phyloP scores from a whole-genome alignment of 1,284 basidiomycete genomes.

The Volvariella volvacea region DNA sequence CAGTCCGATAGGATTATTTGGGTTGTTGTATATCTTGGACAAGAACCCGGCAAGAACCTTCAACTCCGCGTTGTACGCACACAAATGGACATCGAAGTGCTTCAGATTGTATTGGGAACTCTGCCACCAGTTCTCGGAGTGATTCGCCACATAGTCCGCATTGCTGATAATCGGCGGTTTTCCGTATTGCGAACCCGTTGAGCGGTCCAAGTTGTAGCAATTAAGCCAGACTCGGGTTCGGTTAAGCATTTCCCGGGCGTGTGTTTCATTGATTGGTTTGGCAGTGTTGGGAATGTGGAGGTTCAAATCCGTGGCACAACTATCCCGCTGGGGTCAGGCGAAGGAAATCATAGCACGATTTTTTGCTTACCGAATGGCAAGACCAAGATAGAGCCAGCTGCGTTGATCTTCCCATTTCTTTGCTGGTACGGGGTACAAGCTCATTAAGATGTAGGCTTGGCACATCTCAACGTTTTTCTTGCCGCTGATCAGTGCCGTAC shows the following conservation, averaged over 20 bases:
- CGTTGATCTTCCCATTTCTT: conserved; percentile 76
- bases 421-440: conserved; percentile 66
- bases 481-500: conserved; percentile 63
- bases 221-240: conserved; percentile 85
- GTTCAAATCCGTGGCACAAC: conserved; percentile 73
- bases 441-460: conserved; percentile 66
- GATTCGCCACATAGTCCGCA: conserved; percentile 68
- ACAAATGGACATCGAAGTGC: conserved; percentile 72
- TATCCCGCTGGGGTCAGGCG: conserved; percentile 29
- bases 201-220: conserved; percentile 81
- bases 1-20: conserved; percentile 64
- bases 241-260: conserved; percentile 79
- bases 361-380: conserved; percentile 58
- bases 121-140: conserved; percentile 71
- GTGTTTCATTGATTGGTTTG: conserved; percentile 60
- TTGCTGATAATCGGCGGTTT: conserved; percentile 72
- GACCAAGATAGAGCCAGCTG: conserved; percentile 72
- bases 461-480: conserved; percentile 72
- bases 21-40: conserved; percentile 62
- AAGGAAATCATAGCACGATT: background rate
- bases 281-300: conserved; percentile 70
- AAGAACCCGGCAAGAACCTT: conserved; percentile 57
- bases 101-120: conserved; percentile 59
- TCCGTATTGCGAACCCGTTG: conserved; percentile 77
- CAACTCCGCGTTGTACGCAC: conserved; percentile 67